These are phyloP conservation scores for Anaeromyces robustus DNA, from an alignment of 192 early-diverging fungal genomes.

Conservation along the genomic window DNA sequence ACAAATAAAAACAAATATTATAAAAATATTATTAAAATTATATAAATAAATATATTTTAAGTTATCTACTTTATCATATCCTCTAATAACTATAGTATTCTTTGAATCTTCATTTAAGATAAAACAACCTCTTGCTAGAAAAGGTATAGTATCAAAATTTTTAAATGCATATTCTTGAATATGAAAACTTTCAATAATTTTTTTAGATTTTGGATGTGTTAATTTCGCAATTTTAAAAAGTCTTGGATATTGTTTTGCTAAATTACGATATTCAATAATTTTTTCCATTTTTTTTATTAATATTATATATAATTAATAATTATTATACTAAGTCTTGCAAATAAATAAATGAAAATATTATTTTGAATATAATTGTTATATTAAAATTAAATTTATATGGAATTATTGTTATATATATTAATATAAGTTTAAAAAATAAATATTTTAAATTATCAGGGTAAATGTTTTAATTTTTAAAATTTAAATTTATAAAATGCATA, in stretches of 20 bases:
- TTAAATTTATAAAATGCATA: no score
- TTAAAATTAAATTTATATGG: no score
- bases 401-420: no score
- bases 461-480: no score
- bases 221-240: background rate
- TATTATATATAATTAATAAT: no score
- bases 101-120: background rate
- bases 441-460: no score
- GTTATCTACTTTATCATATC: background rate
- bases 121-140: background rate
- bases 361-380: no score
- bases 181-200: background rate
- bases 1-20: no score
- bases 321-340: no score
- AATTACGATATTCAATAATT: background rate
- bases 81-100: background rate
- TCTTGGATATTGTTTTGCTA: background rate
- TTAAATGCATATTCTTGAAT: background rate
- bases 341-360: no score
- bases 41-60: background rate
- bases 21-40: no score
- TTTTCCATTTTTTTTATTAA: background rate
- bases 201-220: background rate
- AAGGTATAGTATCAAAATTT: background rate
- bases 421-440: no score